A percentile compares a stretch with the other conserved stretches of the same genome.
These are phyloP conservation scores for Veloporphyrellus conicus DNA, from an alignment of 1,284 basidiomycete genomes.

Conservation along the genomic window DNA sequence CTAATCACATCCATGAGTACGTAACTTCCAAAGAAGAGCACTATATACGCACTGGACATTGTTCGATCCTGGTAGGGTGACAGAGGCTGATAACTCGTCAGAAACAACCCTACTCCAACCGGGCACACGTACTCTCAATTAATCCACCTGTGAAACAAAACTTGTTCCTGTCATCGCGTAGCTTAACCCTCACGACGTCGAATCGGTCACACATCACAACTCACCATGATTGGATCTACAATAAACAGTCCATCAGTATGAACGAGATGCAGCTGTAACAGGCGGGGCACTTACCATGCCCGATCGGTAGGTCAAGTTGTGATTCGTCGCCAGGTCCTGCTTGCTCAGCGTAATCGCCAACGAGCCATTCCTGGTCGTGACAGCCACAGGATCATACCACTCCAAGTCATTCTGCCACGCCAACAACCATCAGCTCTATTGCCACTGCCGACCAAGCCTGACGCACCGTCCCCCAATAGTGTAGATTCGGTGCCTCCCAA, in stretches of 20 bases:
- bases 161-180: constrained; percentile 50
- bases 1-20: constrained; percentile 26
- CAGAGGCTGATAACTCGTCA: constrained; percentile 41
- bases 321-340: constrained; percentile 38
- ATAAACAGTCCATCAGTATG: not conserved
- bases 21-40: not conserved
- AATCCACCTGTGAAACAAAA: constrained; percentile 82
- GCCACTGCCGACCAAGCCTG: not conserved
- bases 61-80: constrained; percentile 57
- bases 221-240: constrained; percentile 39
- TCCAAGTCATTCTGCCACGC: constrained; percentile 39
- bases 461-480: constrained; percentile 60
- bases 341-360: constrained; percentile 54
- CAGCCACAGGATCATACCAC: constrained; percentile 62
- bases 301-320: constrained; percentile 57
- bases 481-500: constrained; percentile 68
- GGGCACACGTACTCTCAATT: constrained; percentile 52
- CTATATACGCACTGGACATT: constrained; percentile 39
- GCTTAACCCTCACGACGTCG: constrained; percentile 35
- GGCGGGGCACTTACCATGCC: constrained; percentile 25
- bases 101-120: constrained; percentile 19
- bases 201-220: constrained; percentile 34
- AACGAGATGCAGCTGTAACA: not conserved
- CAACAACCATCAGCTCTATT: constrained; percentile 9
- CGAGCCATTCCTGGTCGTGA: constrained; percentile 61